Percentiles rank a stretch among this genome's conserved stretches.
Evolutionary conservation across 768 basidiomycete species (phyloP).

Genomic region (Chalciporus pseudorubinellus): DNA sequence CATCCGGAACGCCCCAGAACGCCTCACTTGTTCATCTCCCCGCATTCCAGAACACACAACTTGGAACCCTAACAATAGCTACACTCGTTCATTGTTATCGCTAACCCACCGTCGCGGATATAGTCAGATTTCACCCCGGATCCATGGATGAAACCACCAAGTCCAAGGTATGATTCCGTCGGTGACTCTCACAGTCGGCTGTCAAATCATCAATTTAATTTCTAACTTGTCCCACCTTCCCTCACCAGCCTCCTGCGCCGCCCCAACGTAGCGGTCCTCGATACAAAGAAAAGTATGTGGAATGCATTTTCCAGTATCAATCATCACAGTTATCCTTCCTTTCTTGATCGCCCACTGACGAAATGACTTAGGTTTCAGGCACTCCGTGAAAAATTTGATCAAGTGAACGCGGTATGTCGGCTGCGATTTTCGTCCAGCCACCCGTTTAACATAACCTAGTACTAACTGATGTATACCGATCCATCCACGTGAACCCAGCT

Average conservation of each 20-base stretch:
- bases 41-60: background rate
- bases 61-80: background rate
- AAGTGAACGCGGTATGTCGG: constrained; percentile 30
- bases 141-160: constrained; percentile 19
- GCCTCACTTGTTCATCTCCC: no score
- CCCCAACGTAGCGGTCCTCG: constrained; percentile 20
- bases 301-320: background rate
- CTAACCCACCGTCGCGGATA: constrained; percentile 15
- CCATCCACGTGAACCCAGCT: constrained; percentile 9
- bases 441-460: background rate
- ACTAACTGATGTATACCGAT: background rate
- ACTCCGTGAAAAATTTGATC: constrained; percentile 33
- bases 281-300: constrained; percentile 34
- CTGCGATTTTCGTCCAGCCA: background rate
- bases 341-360: background rate
- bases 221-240: background rate
- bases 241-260: constrained; percentile 10
- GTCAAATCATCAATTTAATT: background rate
- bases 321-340: background rate
- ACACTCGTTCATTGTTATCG: background rate
- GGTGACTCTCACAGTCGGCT: background rate
- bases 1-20: no score
- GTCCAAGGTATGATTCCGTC: constrained; percentile 23
- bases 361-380: constrained; percentile 22
- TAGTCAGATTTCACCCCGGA: constrained; percentile 5